These are phyloP conservation scores for Penicillium steckii DNA, from an alignment of 495 filamentous ascomycete species.

Conservation along the genomic window DNA sequence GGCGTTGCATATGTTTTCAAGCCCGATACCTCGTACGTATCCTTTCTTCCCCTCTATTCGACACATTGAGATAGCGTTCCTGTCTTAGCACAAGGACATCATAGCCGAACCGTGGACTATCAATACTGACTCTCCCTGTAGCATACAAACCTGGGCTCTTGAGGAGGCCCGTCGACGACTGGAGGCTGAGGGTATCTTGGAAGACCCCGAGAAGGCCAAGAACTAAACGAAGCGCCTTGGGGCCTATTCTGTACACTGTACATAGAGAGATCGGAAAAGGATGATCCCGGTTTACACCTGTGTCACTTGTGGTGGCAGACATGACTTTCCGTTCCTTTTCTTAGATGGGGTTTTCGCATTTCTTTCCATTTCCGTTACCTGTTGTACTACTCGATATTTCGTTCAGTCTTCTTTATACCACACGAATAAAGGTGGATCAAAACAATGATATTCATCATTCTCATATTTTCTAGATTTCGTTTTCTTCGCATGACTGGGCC, in stretches of 20 bases:
- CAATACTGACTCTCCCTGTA: constrained; percentile 40
- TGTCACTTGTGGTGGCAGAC: constrained; percentile 32
- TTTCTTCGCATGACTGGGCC: neutral
- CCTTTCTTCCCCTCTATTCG: neutral
- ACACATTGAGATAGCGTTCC: neutral
- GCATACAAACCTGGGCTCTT: constrained; percentile 98
- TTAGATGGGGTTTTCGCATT: constrained; percentile 44
- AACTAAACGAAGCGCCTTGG: constrained; percentile 27
- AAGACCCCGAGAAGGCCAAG: constrained; percentile 62
- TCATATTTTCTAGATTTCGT: constrained; percentile 6
- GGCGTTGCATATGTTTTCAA: constrained; percentile 91
- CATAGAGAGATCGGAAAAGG: constrained; percentile 45
- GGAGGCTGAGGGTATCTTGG: constrained; percentile 91
- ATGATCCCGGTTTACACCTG: constrained; percentile 33
- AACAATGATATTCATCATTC: constrained; percentile 19
- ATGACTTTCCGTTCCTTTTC: constrained; percentile 35
- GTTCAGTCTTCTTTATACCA: constrained; percentile 24
- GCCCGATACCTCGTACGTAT: constrained; percentile 94
- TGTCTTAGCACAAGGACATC: neutral
- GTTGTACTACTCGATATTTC: constrained; percentile 40
- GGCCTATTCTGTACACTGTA: constrained; percentile 44
- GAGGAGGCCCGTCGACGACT: constrained; percentile 92
- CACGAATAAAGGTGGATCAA: constrained; percentile 26
- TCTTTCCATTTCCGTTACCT: constrained; percentile 31
- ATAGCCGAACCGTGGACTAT: neutral